A percentile compares a stretch with the other conserved stretches of the same genome.
Conservation (phyloP, 306 rosid genomes). For the Cercis canadensis region DNA sequence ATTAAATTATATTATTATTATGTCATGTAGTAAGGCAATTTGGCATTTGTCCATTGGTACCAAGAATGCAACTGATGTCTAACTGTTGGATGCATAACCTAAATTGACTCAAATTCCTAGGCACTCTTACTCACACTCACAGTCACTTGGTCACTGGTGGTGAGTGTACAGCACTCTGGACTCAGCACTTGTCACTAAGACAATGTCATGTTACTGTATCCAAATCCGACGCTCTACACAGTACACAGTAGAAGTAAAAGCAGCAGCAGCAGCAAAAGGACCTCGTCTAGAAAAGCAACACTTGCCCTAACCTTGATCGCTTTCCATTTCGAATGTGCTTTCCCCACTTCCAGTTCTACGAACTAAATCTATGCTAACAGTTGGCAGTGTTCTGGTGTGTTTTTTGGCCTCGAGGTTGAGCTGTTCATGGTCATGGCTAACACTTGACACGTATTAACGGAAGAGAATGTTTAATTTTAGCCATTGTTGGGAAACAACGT, state of each 20-base stretch:
- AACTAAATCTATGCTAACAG: slow-evolving; percentile 42
- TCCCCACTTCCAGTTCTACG: slow-evolving; percentile 26
- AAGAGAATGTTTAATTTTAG: slow-evolving; percentile 1
- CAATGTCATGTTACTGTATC: too few relatives aligned
- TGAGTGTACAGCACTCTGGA: background rate
- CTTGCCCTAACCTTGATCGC: slow-evolving; percentile 24
- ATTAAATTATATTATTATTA: slow-evolving; percentile 2
- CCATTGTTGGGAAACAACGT: background rate
- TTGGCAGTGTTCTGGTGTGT: slow-evolving; percentile 5
- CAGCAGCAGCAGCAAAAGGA: background rate
- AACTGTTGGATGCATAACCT: slow-evolving; percentile 30
- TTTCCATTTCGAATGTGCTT: background rate
- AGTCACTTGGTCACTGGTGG: too few relatives aligned
- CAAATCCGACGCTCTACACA: slow-evolving; percentile 5
- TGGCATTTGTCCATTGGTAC: slow-evolving; percentile 34
- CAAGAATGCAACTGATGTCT: background rate
- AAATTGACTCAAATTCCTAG: background rate
- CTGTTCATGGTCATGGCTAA: background rate
- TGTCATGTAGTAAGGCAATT: slow-evolving; percentile 19
- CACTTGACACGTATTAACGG: background rate
- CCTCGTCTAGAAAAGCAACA: slow-evolving; percentile 28
- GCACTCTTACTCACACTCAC: too few relatives aligned
- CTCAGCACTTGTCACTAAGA: background rate
- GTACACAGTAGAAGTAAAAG: slow-evolving; percentile 24
- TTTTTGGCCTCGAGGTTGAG: background rate